Percentiles rank a stretch among this genome's conserved stretches.
phyloP scores from a whole-genome alignment of 805 yeast species.

The Nakazawaea ambrosiae region DNA sequence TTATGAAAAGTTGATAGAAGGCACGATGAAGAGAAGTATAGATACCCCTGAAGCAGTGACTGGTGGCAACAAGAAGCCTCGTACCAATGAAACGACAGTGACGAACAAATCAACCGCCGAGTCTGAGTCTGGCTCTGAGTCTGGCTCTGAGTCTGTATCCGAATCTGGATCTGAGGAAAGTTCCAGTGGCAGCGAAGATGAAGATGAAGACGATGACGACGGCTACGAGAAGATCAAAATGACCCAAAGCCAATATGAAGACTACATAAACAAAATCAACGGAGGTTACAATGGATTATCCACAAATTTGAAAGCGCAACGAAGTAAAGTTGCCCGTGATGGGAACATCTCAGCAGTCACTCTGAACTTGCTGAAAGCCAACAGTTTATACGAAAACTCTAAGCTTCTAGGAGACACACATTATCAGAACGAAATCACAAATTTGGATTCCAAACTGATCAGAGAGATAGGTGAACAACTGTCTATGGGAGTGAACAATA shows the following conservation, averaged over 20 bases:
- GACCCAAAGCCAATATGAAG: slow-evolving; percentile 12
- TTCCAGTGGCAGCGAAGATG: slow-evolving; percentile 7
- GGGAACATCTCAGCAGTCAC: slow-evolving; percentile 47
- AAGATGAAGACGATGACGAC: slow-evolving; percentile 4
- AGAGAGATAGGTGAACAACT: slow-evolving; percentile 55
- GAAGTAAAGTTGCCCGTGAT: slow-evolving; percentile 48
- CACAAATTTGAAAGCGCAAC: slow-evolving; percentile 20
- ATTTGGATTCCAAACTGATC: slow-evolving; percentile 62
- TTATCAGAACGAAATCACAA: slow-evolving; percentile 32
- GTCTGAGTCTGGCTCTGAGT: neutral
- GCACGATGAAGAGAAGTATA: neutral
- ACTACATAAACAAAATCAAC: slow-evolving; percentile 5
- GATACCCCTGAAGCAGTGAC: too few species aligned
- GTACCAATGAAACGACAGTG: too few species aligned
- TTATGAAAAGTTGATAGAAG: too few species aligned
- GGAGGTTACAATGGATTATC: slow-evolving; percentile 6
- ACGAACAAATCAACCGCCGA: too few species aligned
- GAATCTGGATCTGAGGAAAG: slow-evolving; percentile 3
- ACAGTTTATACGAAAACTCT: slow-evolving; percentile 37
- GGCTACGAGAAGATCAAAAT: slow-evolving; percentile 6
- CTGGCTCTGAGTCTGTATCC: neutral
- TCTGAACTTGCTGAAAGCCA: slow-evolving; percentile 36
- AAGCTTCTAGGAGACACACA: slow-evolving; percentile 25
- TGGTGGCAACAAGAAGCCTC: too few species aligned
- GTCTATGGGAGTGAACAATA: slow-evolving; percentile 53